These are phyloP conservation scores for Carnegiea gigantea DNA, from an alignment of 179 eudicot genomes.

Conservation along the genomic window DNA sequence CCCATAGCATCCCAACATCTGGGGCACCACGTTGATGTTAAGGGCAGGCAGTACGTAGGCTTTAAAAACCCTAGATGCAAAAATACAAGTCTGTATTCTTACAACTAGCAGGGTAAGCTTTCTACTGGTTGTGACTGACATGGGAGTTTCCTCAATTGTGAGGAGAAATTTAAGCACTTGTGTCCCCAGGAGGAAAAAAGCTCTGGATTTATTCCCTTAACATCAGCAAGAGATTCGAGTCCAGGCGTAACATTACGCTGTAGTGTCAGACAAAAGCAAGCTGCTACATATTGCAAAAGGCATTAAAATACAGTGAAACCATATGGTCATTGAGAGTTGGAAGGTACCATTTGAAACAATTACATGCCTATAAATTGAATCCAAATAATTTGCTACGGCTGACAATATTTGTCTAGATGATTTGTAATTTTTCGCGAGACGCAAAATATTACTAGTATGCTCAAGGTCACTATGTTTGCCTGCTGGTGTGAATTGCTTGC, in stretches of 20 bases:
- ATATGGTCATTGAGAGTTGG: background rate
- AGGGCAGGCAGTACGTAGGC: constrained; percentile 52
- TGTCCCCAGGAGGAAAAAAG: constrained; percentile 18
- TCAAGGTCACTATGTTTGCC: constrained; percentile 19
- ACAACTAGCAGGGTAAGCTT: constrained; percentile 58
- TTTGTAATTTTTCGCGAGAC: constrained; percentile 58
- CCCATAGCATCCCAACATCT: constrained; percentile 53
- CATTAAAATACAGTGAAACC: background rate
- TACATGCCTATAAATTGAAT: constrained; percentile 52
- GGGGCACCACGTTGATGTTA: constrained; percentile 33
- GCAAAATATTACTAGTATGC: constrained; percentile 44
- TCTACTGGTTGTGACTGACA: constrained; percentile 65
- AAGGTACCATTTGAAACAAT: background rate
- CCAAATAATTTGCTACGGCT: constrained; percentile 77
- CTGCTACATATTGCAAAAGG: constrained; percentile 5
- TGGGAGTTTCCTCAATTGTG: constrained; percentile 71
- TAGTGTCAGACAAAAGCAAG: constrained; percentile 16
- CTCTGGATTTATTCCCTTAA: constrained; percentile 41
- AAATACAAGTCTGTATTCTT: constrained; percentile 63
- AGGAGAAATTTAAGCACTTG: constrained; percentile 75
- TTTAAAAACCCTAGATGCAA: constrained; percentile 46
- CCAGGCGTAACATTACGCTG: constrained; percentile 37
- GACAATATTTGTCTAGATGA: constrained; percentile 64
- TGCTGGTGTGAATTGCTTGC: no score
- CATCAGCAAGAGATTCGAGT: constrained; percentile 19